Conservation (phyloP, 2,329 filamentous ascomycete genomes). For the Biscogniauxia sp. region DNA sequence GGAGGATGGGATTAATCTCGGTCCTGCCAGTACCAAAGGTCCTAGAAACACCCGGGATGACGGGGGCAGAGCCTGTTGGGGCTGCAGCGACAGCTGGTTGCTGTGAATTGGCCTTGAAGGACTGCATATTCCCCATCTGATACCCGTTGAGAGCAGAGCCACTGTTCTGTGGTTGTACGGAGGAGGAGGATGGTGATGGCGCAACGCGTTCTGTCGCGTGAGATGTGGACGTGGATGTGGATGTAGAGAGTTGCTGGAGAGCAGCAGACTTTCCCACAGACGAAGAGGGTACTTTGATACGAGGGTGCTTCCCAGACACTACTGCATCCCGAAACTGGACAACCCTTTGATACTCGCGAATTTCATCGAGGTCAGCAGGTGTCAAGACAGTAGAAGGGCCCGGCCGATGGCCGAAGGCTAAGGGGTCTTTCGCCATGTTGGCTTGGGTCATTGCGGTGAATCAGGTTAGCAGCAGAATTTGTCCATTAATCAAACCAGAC, state of each 20-base stretch:
- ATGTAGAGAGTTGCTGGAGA: constrained; percentile 24
- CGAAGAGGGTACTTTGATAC: constrained; percentile 52
- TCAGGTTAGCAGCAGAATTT: constrained; percentile 10
- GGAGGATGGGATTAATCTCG: constrained; percentile 76
- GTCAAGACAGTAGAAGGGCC: constrained; percentile 19
- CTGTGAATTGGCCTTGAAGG: constrained; percentile 38
- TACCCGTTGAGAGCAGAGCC: constrained; percentile 23
- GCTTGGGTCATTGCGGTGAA: constrained; percentile 24
- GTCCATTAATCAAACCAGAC: constrained; percentile 10
- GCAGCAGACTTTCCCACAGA: constrained; percentile 27
- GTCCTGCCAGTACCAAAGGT: constrained; percentile 52
- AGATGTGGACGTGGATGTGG: constrained; percentile 18
- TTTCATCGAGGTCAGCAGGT: constrained; percentile 49
- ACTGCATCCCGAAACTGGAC: constrained; percentile 77
- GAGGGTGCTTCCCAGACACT: constrained; percentile 71
- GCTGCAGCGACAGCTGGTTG: constrained; percentile 31
- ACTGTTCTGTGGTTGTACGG: constrained; percentile 14
- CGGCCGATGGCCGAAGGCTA: constrained; percentile 20
- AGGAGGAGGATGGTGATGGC: constrained; percentile 6
- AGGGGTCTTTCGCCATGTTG: constrained; percentile 17
- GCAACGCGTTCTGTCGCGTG: constrained; percentile 24
- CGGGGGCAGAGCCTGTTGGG: constrained; percentile 23
- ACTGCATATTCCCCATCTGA: constrained; percentile 33
- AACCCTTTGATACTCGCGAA: constrained; percentile 75
- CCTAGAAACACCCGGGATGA: constrained; percentile 37